These are phyloP conservation scores for Tolypocladium paradoxum DNA, from an alignment of 2,329 filamentous ascomycete species.

Conservation along the genomic window DNA sequence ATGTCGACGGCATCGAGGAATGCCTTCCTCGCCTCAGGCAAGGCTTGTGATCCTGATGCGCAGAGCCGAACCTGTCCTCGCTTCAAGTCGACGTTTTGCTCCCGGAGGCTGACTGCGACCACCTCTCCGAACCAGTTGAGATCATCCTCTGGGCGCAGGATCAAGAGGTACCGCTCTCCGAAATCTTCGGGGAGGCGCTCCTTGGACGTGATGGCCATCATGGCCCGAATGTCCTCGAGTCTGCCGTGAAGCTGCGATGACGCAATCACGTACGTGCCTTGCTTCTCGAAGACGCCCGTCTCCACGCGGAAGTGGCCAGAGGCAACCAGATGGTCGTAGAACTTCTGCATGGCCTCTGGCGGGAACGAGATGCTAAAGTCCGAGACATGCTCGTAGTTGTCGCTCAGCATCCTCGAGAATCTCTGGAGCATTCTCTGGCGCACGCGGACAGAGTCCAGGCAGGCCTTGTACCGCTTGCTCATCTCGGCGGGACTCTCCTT, in stretches of 20 bases:
- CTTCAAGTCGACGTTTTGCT: slow-evolving; percentile 76
- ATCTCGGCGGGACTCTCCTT: slow-evolving; percentile 80
- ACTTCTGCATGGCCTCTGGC: slow-evolving; percentile 57
- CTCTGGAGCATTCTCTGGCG: slow-evolving; percentile 93
- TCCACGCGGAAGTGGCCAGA: slow-evolving; percentile 84
- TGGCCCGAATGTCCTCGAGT: slow-evolving; percentile 71
- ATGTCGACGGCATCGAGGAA: slow-evolving; percentile 73
- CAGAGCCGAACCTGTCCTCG: slow-evolving; percentile 78
- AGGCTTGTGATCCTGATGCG: slow-evolving; percentile 71
- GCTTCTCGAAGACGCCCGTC: slow-evolving; percentile 56
- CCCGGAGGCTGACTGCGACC: slow-evolving; percentile 59
- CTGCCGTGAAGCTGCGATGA: slow-evolving; percentile 68
- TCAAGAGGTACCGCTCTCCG: slow-evolving; percentile 66
- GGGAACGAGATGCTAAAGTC: slow-evolving; percentile 79
- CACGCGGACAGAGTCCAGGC: slow-evolving; percentile 89
- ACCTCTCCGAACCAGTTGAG: slow-evolving; percentile 74
- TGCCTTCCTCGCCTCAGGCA: slow-evolving; percentile 66
- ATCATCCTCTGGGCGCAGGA: slow-evolving; percentile 70
- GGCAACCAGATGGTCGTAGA: slow-evolving; percentile 71
- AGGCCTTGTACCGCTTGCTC: slow-evolving; percentile 94
- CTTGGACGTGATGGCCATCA: slow-evolving; percentile 60
- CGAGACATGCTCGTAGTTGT: slow-evolving; percentile 92
- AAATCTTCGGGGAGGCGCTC: slow-evolving; percentile 56
- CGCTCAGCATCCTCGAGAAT: slow-evolving; percentile 81
- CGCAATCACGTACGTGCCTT: slow-evolving; percentile 73